A percentile compares a stretch with the other conserved stretches of the same genome.
phyloP scores from a whole-genome alignment of 2,329 filamentous ascomycete genomes.

The Bipolaris victoriae region DNA sequence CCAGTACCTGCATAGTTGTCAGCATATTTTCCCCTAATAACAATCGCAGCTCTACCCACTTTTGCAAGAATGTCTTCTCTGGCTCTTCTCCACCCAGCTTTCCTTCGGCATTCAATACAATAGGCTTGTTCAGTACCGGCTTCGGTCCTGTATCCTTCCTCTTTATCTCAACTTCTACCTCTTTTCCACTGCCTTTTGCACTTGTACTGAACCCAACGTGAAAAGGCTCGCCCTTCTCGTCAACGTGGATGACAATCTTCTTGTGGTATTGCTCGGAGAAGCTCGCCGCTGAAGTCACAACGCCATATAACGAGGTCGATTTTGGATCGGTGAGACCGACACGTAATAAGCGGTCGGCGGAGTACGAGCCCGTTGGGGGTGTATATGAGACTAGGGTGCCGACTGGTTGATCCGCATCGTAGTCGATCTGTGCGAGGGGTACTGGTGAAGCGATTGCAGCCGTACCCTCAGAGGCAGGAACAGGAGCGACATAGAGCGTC shows the following conservation, averaged over 20 bases:
- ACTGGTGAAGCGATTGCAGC: constrained; percentile 45
- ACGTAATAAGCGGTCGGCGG: constrained; percentile 50
- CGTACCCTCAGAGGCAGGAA: constrained; percentile 71
- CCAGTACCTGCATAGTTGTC: constrained; percentile 53
- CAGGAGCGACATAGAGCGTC: constrained; percentile 67
- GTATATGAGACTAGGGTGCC: constrained; percentile 47
- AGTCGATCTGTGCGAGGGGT: constrained; percentile 53
- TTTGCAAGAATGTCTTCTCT: constrained; percentile 59
- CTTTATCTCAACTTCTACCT: constrained; percentile 52
- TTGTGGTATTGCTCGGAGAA: constrained; percentile 52
- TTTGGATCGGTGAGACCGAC: constrained; percentile 52
- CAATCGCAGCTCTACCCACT: constrained; percentile 45
- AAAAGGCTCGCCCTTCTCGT: constrained; percentile 52
- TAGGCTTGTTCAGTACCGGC: constrained; percentile 59
- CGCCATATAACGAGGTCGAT: constrained; percentile 51
- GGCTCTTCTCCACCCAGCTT: constrained; percentile 55
- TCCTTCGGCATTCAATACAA: constrained; percentile 62
- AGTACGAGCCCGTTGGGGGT: constrained; percentile 44
- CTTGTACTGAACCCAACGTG: constrained; percentile 54
- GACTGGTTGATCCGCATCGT: constrained; percentile 46
- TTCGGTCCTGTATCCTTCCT: constrained; percentile 49
- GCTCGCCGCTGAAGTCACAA: constrained; percentile 54
- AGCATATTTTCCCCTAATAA: constrained; percentile 8
- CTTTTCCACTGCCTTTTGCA: constrained; percentile 40
- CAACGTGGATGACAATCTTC: constrained; percentile 53